phyloP scores from a whole-genome alignment of 495 filamentous ascomycete genomes.

The Podospora pseudoanserina region DNA sequence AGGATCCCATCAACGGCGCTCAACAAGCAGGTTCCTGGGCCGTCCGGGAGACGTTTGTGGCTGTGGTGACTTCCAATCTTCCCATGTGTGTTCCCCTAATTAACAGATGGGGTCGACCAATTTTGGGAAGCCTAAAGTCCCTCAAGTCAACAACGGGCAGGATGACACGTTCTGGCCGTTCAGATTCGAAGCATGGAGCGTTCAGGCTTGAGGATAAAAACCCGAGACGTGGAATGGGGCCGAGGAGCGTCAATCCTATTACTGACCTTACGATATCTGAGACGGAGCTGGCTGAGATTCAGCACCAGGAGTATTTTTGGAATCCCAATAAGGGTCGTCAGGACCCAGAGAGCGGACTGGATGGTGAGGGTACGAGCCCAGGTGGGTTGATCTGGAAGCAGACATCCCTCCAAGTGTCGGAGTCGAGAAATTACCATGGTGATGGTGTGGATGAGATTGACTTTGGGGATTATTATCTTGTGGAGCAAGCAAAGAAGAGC shows the following conservation, averaged over 20 bases:
- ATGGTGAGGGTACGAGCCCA: background rate
- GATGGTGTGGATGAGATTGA: background rate
- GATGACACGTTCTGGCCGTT: conserved; percentile 27
- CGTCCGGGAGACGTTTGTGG: conserved; percentile 50
- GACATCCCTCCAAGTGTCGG: conserved; percentile 23
- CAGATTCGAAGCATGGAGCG: conserved; percentile 19
- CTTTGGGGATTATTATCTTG: conserved; percentile 28
- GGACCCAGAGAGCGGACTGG: background rate
- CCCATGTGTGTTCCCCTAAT: conserved; percentile 52
- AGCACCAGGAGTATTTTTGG: conserved; percentile 22
- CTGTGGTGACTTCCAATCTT: conserved; percentile 50
- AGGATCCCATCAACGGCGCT: conserved; percentile 46
- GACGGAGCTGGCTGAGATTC: conserved; percentile 33
- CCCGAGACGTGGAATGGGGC: conserved; percentile 40
- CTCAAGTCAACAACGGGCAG: conserved; percentile 22
- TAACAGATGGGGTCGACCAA: conserved; percentile 32
- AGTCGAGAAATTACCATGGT: conserved; percentile 11
- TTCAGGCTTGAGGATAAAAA: conserved; percentile 37
- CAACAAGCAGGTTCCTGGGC: conserved; percentile 47
- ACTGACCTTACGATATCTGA: conserved; percentile 48
- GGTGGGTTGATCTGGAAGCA: conserved; percentile 23
- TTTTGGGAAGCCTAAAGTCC: conserved; percentile 34
- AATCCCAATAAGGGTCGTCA: conserved; percentile 32
- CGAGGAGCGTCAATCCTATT: conserved; percentile 42
- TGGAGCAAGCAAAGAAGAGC: conserved; percentile 17